Evolutionary conservation across 176 grass and related monocot genomes (phyloP), one percentile per base, ranked within the genome.

Genomic region (Rhynchospora pubera): DNA sequence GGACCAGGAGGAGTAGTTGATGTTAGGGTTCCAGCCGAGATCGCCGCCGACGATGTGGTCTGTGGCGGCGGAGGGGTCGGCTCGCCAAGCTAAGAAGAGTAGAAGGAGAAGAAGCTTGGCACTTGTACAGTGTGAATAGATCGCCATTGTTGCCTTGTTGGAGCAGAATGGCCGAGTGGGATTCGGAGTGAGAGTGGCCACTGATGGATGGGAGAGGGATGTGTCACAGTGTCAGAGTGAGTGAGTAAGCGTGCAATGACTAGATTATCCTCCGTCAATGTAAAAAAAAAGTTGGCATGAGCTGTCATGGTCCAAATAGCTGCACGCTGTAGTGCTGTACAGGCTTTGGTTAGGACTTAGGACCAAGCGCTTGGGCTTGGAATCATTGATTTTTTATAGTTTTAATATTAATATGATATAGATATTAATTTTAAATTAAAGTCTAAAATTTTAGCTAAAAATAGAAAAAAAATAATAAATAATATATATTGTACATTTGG

Each of bases 21-120:
- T 90, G 95, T 94, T 92, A 62, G 95, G 92, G 87, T 98, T 98
- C 92, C 95, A 98, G 26, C 91, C 92, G 83, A 69, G 92, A 85
- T 93, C 83, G 57, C 51, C 90, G 34, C 92, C 92, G 50, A 98
- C 92, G 83, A 93, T 94, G 89, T 98, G 95, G 85, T 98, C 92
- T 11, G 95, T 91, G 61, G 85, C 92, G 51, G 78, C 72, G 64
- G 76, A 19, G 44, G 58, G 83, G 7, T 62, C 65, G 16, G 56
- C 15, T 3, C 61, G 62, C 34, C 65, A 65, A 34, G 44, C 80
- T 9, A 80, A 55, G 50, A 75, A 24, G 32, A 84, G 60, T 21
- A 79, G 82, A 34, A 72, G 56, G 30, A 82, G 71, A 9, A 85
- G 14, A 26, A 84, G 78, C 68, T 9, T 23, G 13, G n/a, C 51